These are phyloP conservation scores for Termitomyces sp. DNA, from an alignment of 768 basidiomycete genomes.

Conservation along the genomic window DNA sequence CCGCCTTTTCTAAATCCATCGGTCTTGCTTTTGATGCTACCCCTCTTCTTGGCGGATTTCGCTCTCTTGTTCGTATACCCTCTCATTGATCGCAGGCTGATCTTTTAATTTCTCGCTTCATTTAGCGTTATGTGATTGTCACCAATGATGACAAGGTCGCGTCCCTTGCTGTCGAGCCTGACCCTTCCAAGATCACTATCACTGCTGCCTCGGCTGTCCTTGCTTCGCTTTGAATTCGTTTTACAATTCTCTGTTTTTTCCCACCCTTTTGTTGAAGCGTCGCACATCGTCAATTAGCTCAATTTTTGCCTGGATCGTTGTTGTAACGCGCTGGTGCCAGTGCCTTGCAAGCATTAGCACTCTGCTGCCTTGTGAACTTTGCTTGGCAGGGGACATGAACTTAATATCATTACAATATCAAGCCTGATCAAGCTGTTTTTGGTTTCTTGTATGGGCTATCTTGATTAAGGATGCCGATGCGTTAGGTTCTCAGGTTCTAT, in stretches of 20 bases:
- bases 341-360: too few species aligned
- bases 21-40: slow-evolving; percentile 63
- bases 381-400: too few species aligned
- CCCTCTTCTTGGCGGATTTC: slow-evolving; percentile 56
- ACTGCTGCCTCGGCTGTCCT: slow-evolving; percentile 48
- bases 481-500: too few species aligned
- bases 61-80: slow-evolving; percentile 47
- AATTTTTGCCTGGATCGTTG: too few species aligned
- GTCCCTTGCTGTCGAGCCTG: slow-evolving; percentile 47
- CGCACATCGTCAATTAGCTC: not conserved
- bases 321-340: too few species aligned
- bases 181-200: slow-evolving; percentile 40
- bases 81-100: not conserved
- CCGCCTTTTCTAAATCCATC: slow-evolving; percentile 43
- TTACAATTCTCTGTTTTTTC: not conserved
- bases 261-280: not conserved
- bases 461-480: too few species aligned
- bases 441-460: too few species aligned
- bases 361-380: too few species aligned
- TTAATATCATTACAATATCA: too few species aligned
- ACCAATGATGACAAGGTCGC: slow-evolving; percentile 54
- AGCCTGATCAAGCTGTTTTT: too few species aligned
- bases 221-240: slow-evolving; percentile 18
- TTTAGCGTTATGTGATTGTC: slow-evolving; percentile 50
- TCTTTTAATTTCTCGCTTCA: not conserved